Base-by-base conservation (phyloP, 2,329 filamentous ascomycete genomes). In the Claviceps sp. region DNA sequence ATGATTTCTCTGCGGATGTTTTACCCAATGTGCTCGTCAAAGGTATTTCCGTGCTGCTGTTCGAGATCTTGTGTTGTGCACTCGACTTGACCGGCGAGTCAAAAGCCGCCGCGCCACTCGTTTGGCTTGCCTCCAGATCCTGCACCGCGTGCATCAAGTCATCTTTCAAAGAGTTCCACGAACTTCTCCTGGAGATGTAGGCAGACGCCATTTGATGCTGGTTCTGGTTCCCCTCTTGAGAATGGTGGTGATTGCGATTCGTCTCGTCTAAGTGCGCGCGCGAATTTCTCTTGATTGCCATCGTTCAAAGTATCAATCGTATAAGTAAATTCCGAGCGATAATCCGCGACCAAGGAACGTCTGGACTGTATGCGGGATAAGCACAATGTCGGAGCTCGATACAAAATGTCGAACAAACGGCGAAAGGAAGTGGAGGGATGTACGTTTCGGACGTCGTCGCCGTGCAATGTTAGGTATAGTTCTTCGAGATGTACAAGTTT, bases 171-270 rank as follows among this genome's bases (percentile, higher is more conserved):
- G 63, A 61, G 54, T 59, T 63, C 41, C 60, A 60, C 2, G 65
- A 67, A 45, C 58, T 62, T 30, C 60, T 60, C 52, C 63, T 58
- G 41, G 62, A 62, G 44, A 60, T 56, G 46, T 60, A 63, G 3
- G 63, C 57, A 1, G 60, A 56, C 5, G 56, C 30, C 20, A 50
- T 54, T 11, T 56, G 43, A 14, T 11, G 38, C 41, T 57, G 52
- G 5, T 49, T 47, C 36, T 57, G 52, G 3, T 49, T 47, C 13
- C 52, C 45, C 13, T 44, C 51, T 3, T 45, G 14, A 13, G 24
- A 5, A n/a, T 34, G 2, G 5, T 58, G 54, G 38, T 58, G 55
- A 26, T 51, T 47, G 24, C 53, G 46, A 20, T 49, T 38, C 6
- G 46, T 45, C 37, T 62, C 59, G 50, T 61, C 60, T 18, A 52